These are phyloP conservation scores for Claviceps sp. DNA, from an alignment of 2,329 filamentous ascomycete genomes.

Conservation along the genomic window DNA sequence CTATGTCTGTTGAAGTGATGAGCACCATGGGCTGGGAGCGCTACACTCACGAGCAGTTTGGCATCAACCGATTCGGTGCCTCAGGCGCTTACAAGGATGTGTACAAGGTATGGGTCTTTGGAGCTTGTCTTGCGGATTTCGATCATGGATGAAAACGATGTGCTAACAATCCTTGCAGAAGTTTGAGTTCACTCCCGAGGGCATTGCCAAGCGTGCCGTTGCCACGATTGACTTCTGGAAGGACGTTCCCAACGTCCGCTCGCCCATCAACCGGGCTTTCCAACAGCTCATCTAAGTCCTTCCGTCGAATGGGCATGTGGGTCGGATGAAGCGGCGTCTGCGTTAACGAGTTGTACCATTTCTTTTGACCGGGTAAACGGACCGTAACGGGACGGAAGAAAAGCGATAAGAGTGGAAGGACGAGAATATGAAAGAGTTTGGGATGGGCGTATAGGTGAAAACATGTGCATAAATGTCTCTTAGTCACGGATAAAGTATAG, in stretches of 20 bases:
- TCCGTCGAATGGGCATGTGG: background rate
- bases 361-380: constrained; percentile 4
- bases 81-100: constrained; percentile 96
- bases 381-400: constrained; percentile 4
- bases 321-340: background rate
- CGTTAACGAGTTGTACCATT: constrained; percentile 1
- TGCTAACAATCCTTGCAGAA: constrained; percentile 49
- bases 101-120: constrained; percentile 56
- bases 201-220: constrained; percentile 85
- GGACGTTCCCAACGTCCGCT: constrained; percentile 78
- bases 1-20: constrained; percentile 92
- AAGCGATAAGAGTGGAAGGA: constrained; percentile 13
- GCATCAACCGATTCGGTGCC: constrained; percentile 96
- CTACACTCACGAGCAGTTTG: constrained; percentile 98
- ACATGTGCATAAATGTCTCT: constrained; percentile 10
- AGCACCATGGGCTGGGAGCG: constrained; percentile 97
- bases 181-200: constrained; percentile 98
- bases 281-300: constrained; percentile 74
- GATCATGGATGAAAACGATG: background rate
- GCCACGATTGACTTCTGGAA: constrained; percentile 97
- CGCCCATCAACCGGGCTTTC: constrained; percentile 94
- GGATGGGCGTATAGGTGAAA: constrained; percentile 4
- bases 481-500: background rate
- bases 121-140: background rate
- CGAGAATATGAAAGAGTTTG: constrained; percentile 9